phyloP scores from a whole-genome alignment of 768 basidiomycete genomes.

The Gymnopilus junonius region DNA sequence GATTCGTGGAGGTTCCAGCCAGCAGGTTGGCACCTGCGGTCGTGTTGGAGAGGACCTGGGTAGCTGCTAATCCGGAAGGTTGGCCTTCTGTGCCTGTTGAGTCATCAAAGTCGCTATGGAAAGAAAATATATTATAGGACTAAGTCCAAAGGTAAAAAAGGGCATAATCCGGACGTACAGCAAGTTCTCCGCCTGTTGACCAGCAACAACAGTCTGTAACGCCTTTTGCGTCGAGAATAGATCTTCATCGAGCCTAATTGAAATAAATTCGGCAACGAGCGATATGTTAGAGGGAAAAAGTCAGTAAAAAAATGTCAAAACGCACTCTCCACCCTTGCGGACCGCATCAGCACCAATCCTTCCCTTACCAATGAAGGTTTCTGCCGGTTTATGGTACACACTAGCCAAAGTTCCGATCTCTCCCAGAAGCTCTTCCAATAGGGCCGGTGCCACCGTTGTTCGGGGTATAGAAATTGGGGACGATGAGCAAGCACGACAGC shows the following conservation, averaged over 20 bases:
- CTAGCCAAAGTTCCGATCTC: constrained; percentile 91
- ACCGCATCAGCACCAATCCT: constrained; percentile 84
- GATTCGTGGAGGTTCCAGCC: constrained; percentile 83
- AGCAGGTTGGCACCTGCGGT: constrained; percentile 78
- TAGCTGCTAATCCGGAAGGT: constrained; percentile 80
- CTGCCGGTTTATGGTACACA: constrained; percentile 96
- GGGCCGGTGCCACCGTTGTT: constrained; percentile 84
- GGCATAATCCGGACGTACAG: constrained; percentile 46
- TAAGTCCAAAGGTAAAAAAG: not conserved
- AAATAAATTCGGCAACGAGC: not conserved
- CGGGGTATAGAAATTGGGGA: constrained; percentile 94
- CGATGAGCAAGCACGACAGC: constrained; percentile 88
- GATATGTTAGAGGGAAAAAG: not conserved
- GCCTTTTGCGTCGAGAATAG: constrained; percentile 78
- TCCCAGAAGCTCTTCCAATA: constrained; percentile 89
- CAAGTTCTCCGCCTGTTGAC: constrained; percentile 93
- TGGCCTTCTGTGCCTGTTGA: constrained; percentile 59
- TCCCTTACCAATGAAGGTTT: constrained; percentile 94
- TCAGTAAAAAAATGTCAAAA: constrained; percentile 15
- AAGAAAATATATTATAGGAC: not conserved
- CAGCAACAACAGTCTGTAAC: constrained; percentile 87
- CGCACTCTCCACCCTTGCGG: constrained; percentile 66
- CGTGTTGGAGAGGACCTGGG: constrained; percentile 69
- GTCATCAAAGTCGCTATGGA: constrained; percentile 82
- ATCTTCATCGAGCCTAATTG: constrained; percentile 63